Conservation (phyloP, 179 eudicot species). For the Camellia oleifera region DNA sequence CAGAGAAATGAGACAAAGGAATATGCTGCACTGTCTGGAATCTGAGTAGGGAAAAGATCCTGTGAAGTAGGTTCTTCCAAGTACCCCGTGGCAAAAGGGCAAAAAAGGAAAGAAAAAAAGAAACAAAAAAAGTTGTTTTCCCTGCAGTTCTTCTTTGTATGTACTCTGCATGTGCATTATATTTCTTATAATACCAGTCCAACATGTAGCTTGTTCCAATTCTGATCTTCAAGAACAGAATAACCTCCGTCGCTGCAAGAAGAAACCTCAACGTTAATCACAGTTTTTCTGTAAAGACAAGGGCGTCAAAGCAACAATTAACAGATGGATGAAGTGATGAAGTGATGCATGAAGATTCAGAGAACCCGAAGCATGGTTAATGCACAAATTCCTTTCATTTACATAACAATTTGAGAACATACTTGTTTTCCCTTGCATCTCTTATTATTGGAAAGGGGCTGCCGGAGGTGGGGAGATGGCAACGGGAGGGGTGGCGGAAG, state of each 20-base stretch:
- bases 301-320: neutral
- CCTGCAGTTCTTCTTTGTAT: slow-evolving; percentile 3
- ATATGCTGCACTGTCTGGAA: slow-evolving; percentile 2
- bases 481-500: too few relatives aligned
- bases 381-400: neutral
- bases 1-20: neutral
- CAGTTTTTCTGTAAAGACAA: neutral
- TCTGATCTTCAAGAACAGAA: slow-evolving; percentile 23
- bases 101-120: neutral
- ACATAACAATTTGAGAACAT: neutral
- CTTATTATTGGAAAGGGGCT: too few relatives aligned
- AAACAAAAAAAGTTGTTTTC: neutral
- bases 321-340: neutral
- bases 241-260: slow-evolving; percentile 38
- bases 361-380: neutral
- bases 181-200: neutral
- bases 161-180: neutral
- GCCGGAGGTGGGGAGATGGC: too few relatives aligned
- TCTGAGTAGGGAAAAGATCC: neutral
- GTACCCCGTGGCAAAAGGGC: neutral
- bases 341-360: neutral
- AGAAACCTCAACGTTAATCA: slow-evolving; percentile 9
- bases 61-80: slow-evolving; percentile 2
- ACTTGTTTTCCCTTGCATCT: neutral
- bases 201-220: neutral